These are phyloP conservation scores for Neurospora sp. DNA, from an alignment of 495 filamentous ascomycete genomes.

Conservation along the genomic window DNA sequence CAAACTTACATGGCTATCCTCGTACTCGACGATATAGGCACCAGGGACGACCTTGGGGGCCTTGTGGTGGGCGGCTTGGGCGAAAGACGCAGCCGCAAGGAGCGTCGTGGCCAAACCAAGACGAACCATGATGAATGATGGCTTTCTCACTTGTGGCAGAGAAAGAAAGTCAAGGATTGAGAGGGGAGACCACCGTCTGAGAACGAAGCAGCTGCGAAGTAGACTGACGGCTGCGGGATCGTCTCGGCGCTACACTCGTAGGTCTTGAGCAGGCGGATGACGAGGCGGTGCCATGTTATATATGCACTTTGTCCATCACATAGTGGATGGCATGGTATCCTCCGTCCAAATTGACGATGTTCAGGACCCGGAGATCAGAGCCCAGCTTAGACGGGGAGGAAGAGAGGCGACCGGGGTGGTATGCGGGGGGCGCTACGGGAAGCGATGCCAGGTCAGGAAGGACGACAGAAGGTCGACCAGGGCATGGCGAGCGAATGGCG, in stretches of 20 bases:
- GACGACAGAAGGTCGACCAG: not conserved
- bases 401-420: not conserved
- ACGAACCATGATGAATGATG: slow-evolving; percentile 15
- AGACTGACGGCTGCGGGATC: not conserved
- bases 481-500: slow-evolving; percentile 9
- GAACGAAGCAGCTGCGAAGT: not conserved
- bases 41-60: slow-evolving; percentile 25
- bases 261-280: not conserved
- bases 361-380: not conserved
- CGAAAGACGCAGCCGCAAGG: slow-evolving; percentile 23
- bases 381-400: not conserved
- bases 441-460: not conserved
- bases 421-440: not conserved
- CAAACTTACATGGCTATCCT: slow-evolving; percentile 31
- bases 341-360: not conserved
- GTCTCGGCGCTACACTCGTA: not conserved
- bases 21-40: slow-evolving; percentile 41
- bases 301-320: not conserved
- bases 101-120: slow-evolving; percentile 19
- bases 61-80: slow-evolving; percentile 15
- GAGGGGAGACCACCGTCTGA: not conserved
- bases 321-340: not conserved
- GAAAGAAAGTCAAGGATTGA: not conserved
- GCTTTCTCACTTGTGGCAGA: not conserved
- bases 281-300: not conserved